Conservation (phyloP, 2,329 filamentous ascomycete species). For the Tricladium varicosporioides region DNA sequence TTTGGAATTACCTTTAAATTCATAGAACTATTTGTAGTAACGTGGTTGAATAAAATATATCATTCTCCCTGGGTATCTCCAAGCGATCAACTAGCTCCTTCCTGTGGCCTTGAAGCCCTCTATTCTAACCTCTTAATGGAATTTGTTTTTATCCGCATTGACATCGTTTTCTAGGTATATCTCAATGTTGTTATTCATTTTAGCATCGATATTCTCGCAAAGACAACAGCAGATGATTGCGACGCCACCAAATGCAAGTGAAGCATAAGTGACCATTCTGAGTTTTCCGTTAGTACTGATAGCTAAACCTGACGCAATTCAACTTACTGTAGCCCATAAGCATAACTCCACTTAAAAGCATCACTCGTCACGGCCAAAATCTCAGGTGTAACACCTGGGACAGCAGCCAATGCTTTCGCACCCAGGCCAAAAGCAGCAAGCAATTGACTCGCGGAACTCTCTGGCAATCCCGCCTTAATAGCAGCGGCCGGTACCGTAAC, state of each 20-base stretch:
- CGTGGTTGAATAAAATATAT: background rate
- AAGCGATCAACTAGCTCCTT: background rate
- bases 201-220: background rate
- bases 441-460: background rate
- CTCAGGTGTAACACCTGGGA: background rate
- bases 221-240: background rate
- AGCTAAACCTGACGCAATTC: background rate
- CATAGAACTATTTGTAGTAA: too few species aligned
- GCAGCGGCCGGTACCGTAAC: background rate
- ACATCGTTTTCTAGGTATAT: background rate
- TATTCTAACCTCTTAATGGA: background rate
- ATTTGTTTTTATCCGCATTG: background rate
- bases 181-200: background rate
- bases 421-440: background rate
- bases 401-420: background rate
- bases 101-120: background rate
- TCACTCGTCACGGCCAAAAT: background rate
- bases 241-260: background rate
- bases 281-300: background rate
- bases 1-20: background rate
- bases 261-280: background rate
- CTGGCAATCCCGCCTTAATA: background rate
- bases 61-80: background rate
- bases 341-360: background rate
- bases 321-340: background rate